Evolutionary conservation across 371 early-diverging fungal species (phyloP).

Genomic region (Rhizopus delemar): DNA sequence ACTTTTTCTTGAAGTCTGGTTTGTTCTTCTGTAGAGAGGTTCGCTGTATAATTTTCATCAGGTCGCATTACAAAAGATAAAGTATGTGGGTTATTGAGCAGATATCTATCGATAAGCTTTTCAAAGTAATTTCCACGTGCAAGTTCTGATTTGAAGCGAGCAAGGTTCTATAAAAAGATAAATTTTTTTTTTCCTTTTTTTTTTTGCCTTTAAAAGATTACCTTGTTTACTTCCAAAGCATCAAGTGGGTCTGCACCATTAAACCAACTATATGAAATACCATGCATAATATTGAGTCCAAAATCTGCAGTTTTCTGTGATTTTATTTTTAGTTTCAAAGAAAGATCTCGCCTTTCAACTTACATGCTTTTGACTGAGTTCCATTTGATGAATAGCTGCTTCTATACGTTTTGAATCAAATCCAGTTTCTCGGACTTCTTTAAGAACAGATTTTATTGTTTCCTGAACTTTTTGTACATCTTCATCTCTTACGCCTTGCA

Average conservation of each 20-base stretch:
- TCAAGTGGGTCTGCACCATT: slow-evolving; percentile 88
- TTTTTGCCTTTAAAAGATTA: slow-evolving; percentile 15
- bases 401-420: slow-evolving; percentile 81
- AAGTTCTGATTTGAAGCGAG: slow-evolving; percentile 68
- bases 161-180: slow-evolving; percentile 58
- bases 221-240: slow-evolving; percentile 77
- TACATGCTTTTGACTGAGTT: slow-evolving; percentile 87
- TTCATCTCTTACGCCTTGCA: slow-evolving; percentile 64
- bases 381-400: slow-evolving; percentile 88
- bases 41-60: slow-evolving; percentile 60
- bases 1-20: slow-evolving; percentile 64
- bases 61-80: slow-evolving; percentile 85
- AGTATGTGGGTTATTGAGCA: slow-evolving; percentile 77
- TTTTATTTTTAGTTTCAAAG: background rate
- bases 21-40: slow-evolving; percentile 65
- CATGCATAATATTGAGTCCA: slow-evolving; percentile 82
- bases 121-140: slow-evolving; percentile 71
- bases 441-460: slow-evolving; percentile 70
- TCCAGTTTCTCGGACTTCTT: slow-evolving; percentile 67
- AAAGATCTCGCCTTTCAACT: slow-evolving; percentile 12
- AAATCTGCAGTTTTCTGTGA: slow-evolving; percentile 82
- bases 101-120: slow-evolving; percentile 69
- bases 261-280: slow-evolving; percentile 81
- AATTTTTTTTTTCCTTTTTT: background rate
- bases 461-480: slow-evolving; percentile 70